Percentiles rank a stretch among this genome's conserved stretches.
These are phyloP conservation scores for Penicillium odoratum DNA, from an alignment of 495 filamentous ascomycete species.

Conservation along the genomic window DNA sequence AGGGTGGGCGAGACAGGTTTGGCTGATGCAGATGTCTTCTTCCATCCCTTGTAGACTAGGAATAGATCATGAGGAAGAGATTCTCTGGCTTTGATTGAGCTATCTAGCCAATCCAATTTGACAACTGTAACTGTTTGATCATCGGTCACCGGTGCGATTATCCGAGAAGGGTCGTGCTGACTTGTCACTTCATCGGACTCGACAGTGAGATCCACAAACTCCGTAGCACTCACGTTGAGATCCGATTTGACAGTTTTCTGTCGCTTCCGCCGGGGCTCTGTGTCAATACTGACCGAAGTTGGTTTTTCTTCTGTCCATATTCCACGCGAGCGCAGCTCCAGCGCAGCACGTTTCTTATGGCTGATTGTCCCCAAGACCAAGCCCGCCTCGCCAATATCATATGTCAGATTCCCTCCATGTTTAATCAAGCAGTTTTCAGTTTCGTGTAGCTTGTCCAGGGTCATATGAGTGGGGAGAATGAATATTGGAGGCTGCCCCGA, in stretches of 20 bases:
- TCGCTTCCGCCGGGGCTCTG: conserved; percentile 28
- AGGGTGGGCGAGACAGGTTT: background rate
- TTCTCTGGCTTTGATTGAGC: conserved; percentile 53
- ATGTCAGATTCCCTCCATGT: conserved; percentile 60
- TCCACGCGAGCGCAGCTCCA: conserved; percentile 72
- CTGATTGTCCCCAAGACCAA: conserved; percentile 71
- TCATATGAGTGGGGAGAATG: conserved; percentile 70
- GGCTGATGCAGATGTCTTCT: conserved; percentile 11
- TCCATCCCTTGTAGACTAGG: conserved; percentile 61
- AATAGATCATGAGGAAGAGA: conserved; percentile 62
- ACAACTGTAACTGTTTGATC: conserved; percentile 61
- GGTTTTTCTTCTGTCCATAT: conserved; percentile 58
- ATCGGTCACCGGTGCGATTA: background rate
- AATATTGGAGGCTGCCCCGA: conserved; percentile 61
- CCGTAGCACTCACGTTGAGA: conserved; percentile 2
- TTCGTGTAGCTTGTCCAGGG: conserved; percentile 56
- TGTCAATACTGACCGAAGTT: background rate
- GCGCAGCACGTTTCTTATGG: conserved; percentile 65
- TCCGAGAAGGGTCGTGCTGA: conserved; percentile 7
- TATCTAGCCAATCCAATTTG: conserved; percentile 72
- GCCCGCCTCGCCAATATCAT: conserved; percentile 68
- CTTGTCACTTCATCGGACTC: conserved; percentile 32
- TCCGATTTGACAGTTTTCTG: conserved; percentile 10
- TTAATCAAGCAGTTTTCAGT: conserved; percentile 62
- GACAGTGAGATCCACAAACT: conserved; percentile 31